Conservation (phyloP, 495 filamentous ascomycete genomes). For the Aspergillus homomorphus region DNA sequence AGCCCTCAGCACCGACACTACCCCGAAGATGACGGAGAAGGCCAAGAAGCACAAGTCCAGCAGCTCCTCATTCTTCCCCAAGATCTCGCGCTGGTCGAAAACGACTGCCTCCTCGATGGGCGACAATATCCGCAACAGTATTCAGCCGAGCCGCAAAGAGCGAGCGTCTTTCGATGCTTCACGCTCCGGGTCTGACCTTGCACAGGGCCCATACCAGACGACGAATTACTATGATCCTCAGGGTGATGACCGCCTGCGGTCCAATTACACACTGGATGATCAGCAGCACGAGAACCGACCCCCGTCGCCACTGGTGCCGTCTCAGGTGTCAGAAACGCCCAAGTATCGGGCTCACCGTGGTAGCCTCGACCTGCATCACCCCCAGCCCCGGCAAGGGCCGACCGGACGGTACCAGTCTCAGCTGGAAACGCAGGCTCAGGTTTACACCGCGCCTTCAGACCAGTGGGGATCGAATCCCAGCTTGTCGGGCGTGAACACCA, state of each 20-base stretch:
- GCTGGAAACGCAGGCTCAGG: constrained; percentile 74
- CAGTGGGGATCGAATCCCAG: constrained; percentile 67
- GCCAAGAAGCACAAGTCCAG: constrained; percentile 87
- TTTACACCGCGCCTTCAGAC: constrained; percentile 67
- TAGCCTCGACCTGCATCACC: constrained; percentile 84
- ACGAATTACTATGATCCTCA: constrained; percentile 62
- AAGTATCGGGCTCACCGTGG: constrained; percentile 91
- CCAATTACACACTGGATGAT: constrained; percentile 56
- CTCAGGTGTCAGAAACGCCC: constrained; percentile 71
- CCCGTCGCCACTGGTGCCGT: constrained; percentile 60
- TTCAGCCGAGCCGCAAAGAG: constrained; percentile 46
- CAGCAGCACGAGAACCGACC: constrained; percentile 52
- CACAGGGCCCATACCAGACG: constrained; percentile 54
- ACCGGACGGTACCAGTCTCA: constrained; percentile 77
- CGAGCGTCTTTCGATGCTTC: constrained; percentile 57
- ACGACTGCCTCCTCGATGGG: constrained; percentile 82
- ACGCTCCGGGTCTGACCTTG: constrained; percentile 70
- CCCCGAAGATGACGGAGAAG: constrained; percentile 70
- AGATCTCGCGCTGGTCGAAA: constrained; percentile 95
- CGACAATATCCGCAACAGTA: constrained; percentile 52
- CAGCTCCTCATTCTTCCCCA: constrained; percentile 84
- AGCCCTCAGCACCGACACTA: constrained; percentile 68
- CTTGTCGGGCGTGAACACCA: constrained; percentile 39
- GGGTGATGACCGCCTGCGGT: constrained; percentile 69
- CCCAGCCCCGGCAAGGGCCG: constrained; percentile 80